phyloP scores from a whole-genome alignment of 176 grass and related monocot genomes.

The Oryza brachyantha region DNA sequence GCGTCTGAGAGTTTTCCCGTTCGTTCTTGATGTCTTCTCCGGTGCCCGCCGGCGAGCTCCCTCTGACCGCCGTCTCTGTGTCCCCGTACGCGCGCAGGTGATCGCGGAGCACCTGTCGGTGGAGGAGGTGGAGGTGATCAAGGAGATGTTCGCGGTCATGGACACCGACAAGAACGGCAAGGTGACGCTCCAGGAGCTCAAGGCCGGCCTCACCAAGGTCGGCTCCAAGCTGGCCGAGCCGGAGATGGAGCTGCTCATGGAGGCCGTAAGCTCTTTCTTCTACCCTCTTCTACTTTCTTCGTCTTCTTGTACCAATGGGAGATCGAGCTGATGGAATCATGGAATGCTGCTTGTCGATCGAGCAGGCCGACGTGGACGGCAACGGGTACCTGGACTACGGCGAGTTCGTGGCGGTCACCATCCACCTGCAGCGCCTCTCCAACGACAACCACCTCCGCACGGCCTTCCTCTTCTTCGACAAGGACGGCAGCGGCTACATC shows the following conservation, averaged over 20 bases:
- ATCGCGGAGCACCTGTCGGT: conserved; percentile 87
- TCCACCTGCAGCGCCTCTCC: conserved; percentile 89
- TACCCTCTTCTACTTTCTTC: background rate
- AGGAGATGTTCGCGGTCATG: conserved; percentile 87
- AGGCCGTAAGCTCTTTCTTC: conserved; percentile 53
- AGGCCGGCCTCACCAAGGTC: conserved; percentile 71
- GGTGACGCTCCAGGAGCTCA: conserved; percentile 82
- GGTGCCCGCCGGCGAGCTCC: too few species aligned
- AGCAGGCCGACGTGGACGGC: conserved; percentile 82
- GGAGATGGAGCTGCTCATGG: conserved; percentile 97
- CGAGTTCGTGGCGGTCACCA: conserved; percentile 87
- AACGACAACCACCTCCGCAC: conserved; percentile 89
- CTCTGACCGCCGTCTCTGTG: too few species aligned
- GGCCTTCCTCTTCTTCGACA: conserved; percentile 94
- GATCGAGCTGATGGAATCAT: too few species aligned
- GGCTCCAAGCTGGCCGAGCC: conserved; percentile 81
- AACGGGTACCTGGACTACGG: conserved; percentile 93
- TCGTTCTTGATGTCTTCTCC: too few species aligned
- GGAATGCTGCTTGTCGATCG: background rate
- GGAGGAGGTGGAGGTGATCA: conserved; percentile 91
- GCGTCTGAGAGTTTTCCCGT: too few species aligned
- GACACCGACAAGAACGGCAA: conserved; percentile 73
- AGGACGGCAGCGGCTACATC: conserved; percentile 82
- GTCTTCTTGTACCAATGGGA: background rate
- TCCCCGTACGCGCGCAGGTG: conserved; percentile 19